Conservation (phyloP, 768 basidiomycete genomes). For the Mycena belliarum region DNA sequence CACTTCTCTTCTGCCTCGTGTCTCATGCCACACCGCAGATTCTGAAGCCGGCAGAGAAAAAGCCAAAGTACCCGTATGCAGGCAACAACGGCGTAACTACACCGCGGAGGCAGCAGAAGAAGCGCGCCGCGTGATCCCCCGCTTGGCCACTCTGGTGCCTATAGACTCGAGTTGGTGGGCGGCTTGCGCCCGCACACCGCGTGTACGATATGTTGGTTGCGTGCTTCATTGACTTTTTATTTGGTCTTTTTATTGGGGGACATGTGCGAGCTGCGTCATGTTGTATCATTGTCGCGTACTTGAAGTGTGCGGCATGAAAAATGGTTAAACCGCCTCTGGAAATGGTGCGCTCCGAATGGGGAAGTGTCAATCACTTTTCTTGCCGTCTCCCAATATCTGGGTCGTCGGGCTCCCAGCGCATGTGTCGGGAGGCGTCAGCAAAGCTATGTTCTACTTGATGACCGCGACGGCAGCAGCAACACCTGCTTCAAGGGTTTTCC, state of each 20-base stretch:
- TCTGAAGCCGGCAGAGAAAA: conserved; percentile 98
- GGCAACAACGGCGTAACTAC: conserved; percentile 62
- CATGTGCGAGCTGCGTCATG: conserved; percentile 4
- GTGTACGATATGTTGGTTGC: conserved; percentile 5
- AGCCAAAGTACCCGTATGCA: conserved; percentile 78
- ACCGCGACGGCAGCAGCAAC: too few species aligned
- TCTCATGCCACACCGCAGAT: conserved; percentile 54
- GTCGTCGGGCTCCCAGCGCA: too few species aligned
- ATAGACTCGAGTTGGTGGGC: neutral
- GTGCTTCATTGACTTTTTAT: conserved; percentile 5
- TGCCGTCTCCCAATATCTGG: too few species aligned
- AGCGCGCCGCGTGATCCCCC: neutral
- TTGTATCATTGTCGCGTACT: conserved; percentile 5
- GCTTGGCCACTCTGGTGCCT: neutral
- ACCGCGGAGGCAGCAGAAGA: conserved; percentile 17
- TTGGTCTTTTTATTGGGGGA: conserved; percentile 13
- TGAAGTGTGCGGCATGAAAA: neutral
- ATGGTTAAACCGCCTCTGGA: neutral
- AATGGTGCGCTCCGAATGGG: neutral
- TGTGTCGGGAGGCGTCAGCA: too few species aligned
- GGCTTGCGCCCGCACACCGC: neutral
- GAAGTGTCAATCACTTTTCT: neutral
- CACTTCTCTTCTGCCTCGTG: neutral
- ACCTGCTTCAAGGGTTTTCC: too few species aligned
- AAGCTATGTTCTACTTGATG: too few species aligned